A percentile compares a stretch with the other conserved stretches of the same genome.
These are phyloP conservation scores for Hamigera avellanea DNA, from an alignment of 495 filamentous ascomycete species.

Conservation along the genomic window DNA sequence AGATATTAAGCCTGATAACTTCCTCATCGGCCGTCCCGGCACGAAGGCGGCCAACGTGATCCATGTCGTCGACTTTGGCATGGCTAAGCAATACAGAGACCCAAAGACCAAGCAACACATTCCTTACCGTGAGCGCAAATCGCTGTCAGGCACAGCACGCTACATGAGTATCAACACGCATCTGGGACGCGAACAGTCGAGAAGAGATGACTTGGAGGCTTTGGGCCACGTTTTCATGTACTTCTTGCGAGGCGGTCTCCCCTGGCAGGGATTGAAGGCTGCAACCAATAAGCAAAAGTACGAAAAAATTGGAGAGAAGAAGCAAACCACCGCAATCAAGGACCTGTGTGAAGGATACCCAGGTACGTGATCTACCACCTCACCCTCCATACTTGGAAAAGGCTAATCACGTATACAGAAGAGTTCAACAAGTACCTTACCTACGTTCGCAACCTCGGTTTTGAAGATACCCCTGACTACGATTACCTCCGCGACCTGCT, in stretches of 20 bases:
- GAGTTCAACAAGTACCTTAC: conserved; percentile 96
- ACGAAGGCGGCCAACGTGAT: conserved; percentile 95
- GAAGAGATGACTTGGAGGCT: conserved; percentile 92
- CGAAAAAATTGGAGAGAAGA: conserved; percentile 99
- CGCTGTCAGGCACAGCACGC: conserved; percentile 88
- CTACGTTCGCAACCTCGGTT: conserved; percentile 95
- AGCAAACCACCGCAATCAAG: conserved; percentile 93
- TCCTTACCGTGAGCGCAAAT: conserved; percentile 95
- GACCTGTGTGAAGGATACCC: conserved; percentile 95
- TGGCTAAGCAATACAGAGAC: conserved; percentile 99
- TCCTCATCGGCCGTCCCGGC: conserved; percentile 88
- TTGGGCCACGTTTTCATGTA: conserved; percentile 99
- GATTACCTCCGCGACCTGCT: conserved; percentile 95
- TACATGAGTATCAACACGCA: conserved; percentile 99
- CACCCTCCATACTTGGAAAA: not conserved
- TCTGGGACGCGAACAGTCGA: conserved; percentile 89
- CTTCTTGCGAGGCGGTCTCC: conserved; percentile 89
- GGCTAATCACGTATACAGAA: conserved; percentile 35
- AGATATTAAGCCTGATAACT: conserved; percentile 99
- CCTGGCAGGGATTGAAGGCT: conserved; percentile 97
- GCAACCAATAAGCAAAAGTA: conserved; percentile 99
- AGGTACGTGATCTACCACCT: conserved; percentile 40
- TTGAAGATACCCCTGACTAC: conserved; percentile 98
- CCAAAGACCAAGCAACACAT: conserved; percentile 99
- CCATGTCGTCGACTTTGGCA: conserved; percentile 98